Percentiles rank a stretch among this genome's conserved stretches.
phyloP scores from a whole-genome alignment of 345 rosid species.

The Brassica rapa region DNA sequence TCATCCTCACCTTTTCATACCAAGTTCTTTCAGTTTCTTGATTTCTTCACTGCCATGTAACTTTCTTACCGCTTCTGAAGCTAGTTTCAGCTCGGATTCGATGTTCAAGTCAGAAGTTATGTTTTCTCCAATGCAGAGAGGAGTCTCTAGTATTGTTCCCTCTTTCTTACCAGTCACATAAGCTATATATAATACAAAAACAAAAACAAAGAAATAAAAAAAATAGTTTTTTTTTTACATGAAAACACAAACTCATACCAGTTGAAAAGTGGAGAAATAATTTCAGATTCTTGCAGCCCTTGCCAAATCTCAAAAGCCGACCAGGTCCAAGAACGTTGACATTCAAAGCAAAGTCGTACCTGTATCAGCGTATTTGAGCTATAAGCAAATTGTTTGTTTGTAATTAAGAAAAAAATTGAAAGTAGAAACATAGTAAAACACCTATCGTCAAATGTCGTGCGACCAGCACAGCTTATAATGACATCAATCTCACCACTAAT shows the following conservation, averaged over 20 bases:
- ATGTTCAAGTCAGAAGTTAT: constrained; percentile 32
- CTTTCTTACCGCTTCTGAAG: constrained; percentile 23
- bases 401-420: background rate
- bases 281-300: constrained; percentile 43
- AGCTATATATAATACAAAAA: constrained; percentile 40
- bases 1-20: constrained; percentile 42
- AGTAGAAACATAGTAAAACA: background rate
- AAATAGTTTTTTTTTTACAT: background rate
- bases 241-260: constrained; percentile 44
- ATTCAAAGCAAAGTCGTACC: constrained; percentile 52
- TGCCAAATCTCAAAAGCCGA: constrained; percentile 48
- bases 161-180: constrained; percentile 60
- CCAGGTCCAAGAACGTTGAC: constrained; percentile 57
- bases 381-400: background rate
- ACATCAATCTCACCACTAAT: constrained; percentile 57
- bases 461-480: constrained; percentile 65
- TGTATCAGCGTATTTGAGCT: constrained; percentile 25
- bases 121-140: constrained; percentile 31
- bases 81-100: constrained; percentile 47
- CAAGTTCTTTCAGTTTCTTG: constrained; percentile 43
- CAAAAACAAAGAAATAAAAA: too few relatives aligned
- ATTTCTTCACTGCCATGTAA: constrained; percentile 20
- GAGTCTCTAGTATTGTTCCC: constrained; percentile 47
- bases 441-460: constrained; percentile 53
- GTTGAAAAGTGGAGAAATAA: constrained; percentile 66